Conservation (phyloP, 116 monocot species). For the Iris pallida region DNA sequence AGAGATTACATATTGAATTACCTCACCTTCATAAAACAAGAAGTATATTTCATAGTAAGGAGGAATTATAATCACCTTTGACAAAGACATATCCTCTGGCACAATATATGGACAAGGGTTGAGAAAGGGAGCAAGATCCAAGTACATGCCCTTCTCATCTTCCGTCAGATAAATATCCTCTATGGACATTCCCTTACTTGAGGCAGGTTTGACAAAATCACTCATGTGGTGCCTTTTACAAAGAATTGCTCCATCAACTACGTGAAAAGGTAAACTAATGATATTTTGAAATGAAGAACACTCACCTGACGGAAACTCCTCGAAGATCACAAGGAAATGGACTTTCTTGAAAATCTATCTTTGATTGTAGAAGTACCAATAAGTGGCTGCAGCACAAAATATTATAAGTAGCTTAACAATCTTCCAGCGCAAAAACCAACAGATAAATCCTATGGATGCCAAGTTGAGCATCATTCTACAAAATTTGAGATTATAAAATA, state of each 20-base stretch:
- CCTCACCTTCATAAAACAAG: background rate
- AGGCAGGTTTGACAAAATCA: conserved; percentile 95
- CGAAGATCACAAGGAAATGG: conserved; percentile 75
- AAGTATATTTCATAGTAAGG: background rate
- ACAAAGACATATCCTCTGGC: conserved; percentile 96
- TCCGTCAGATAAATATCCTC: conserved; percentile 77
- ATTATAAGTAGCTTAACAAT: conserved; percentile 1
- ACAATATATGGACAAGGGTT: conserved; percentile 96
- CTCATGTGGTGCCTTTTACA: conserved; percentile 71
- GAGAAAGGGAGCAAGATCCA: conserved; percentile 95
- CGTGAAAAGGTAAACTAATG: conserved; percentile 2
- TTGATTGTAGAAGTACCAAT: conserved; percentile 88
- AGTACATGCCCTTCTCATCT: conserved; percentile 78
- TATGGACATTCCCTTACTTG: conserved; percentile 88
- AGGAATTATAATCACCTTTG: conserved; percentile 54
- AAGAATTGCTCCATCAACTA: conserved; percentile 1
- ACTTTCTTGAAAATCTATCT: conserved; percentile 88
- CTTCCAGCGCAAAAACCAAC: conserved; percentile 2
- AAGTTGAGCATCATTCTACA: too few species aligned
- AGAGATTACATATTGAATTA: background rate
- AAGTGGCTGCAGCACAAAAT: conserved; percentile 67
- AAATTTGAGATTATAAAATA: too few species aligned
- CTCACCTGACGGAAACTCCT: conserved; percentile 64
- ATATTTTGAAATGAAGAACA: conserved; percentile 1
- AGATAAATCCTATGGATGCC: background rate